These are phyloP conservation scores for Rhazya stricta DNA, from an alignment of 257 asterid genomes.

Conservation along the genomic window DNA sequence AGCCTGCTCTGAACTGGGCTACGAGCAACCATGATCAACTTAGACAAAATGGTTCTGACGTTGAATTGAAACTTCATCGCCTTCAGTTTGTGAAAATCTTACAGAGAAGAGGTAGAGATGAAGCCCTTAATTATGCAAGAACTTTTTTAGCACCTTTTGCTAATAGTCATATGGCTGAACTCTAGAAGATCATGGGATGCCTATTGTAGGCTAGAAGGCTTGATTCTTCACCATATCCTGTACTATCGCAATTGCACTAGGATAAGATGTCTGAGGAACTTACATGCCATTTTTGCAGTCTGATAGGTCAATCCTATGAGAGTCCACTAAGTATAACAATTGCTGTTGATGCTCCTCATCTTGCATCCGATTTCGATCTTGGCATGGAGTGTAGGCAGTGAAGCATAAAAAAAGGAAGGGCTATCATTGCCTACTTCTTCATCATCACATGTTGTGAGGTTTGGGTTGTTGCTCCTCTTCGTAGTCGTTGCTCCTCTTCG, in stretches of 20 bases:
- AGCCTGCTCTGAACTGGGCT: conserved; percentile 87
- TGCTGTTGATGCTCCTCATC: no score
- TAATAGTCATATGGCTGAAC: conserved; percentile 54
- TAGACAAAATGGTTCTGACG: conserved; percentile 49
- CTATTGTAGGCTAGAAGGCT: conserved; percentile 74
- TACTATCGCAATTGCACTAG: conserved; percentile 61
- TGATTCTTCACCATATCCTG: conserved; percentile 76
- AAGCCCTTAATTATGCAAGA: conserved; percentile 67
- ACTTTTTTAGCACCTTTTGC: conserved; percentile 58
- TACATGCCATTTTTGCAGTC: conserved; percentile 62
- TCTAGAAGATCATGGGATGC: conserved; percentile 80
- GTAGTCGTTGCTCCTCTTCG: no score
- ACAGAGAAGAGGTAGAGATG: conserved; percentile 64
- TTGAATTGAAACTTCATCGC: conserved; percentile 76
- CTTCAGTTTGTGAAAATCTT: conserved; percentile 74
- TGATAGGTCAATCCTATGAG: conserved; percentile 65
- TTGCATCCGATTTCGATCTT: no score
- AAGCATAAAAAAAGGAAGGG: no score
- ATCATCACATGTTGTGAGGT: no score
- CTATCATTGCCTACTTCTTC: no score
- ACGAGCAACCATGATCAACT: conserved; percentile 52
- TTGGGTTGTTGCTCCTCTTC: no score
- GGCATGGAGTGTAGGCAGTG: no score
- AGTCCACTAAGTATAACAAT: conserved; percentile 72
- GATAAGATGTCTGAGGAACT: conserved; percentile 68